A percentile compares a stretch with the other conserved stretches of the same genome.
Conservation (phyloP, 306 rosid genomes). For the Corylus americana region DNA sequence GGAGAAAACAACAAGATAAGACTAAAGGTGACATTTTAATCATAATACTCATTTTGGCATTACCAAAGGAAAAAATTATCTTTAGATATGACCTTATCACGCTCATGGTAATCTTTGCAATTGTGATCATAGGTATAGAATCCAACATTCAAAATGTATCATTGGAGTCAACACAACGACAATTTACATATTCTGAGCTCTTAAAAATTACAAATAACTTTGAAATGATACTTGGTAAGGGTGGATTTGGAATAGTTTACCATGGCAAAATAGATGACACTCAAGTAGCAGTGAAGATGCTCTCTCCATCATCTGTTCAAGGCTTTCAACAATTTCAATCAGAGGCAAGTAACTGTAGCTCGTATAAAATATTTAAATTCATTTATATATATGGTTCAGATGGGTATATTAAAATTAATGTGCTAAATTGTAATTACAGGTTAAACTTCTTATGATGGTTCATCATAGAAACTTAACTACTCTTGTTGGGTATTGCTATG, state of each 20-base stretch:
- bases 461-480: conserved; percentile 42
- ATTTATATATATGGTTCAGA: background rate
- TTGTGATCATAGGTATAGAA: background rate
- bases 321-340: conserved; percentile 53
- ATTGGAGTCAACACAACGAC: conserved; percentile 29
- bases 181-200: conserved; percentile 42
- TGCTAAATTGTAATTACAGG: conserved; percentile 13
- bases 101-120: background rate
- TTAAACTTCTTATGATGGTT: conserved; percentile 35
- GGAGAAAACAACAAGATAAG: conserved; percentile 12
- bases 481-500: conserved; percentile 40
- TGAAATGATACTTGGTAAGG: conserved; percentile 43
- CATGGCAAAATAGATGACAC: conserved; percentile 41
- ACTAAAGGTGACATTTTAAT: background rate
- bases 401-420: background rate
- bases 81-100: background rate
- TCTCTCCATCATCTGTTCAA: conserved; percentile 41
- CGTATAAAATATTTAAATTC: background rate
- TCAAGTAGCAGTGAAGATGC: conserved; percentile 62
- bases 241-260: conserved; percentile 56
- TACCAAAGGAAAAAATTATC: background rate
- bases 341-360: conserved; percentile 40
- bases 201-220: conserved; percentile 46
- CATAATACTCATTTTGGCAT: background rate
- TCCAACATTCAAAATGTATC: background rate